Evolutionary conservation across 2,329 filamentous ascomycete species (phyloP).

Genomic region (Aspergillus thermomutatus): DNA sequence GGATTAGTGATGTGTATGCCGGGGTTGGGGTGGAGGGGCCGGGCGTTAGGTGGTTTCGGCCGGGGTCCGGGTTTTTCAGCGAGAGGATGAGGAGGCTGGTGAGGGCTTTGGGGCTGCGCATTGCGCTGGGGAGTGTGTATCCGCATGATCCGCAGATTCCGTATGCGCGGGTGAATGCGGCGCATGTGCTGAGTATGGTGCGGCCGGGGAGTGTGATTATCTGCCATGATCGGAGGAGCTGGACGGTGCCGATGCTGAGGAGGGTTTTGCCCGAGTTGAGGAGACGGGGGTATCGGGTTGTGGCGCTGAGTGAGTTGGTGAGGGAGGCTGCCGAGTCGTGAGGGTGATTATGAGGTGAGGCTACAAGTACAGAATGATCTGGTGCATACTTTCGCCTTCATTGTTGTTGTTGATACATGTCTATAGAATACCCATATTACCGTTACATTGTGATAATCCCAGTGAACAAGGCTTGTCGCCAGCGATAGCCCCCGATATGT

Average conservation of each 20-base stretch:
- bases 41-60: slow-evolving; percentile 69
- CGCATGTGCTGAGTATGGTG: slow-evolving; percentile 76
- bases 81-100: slow-evolving; percentile 62
- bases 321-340: slow-evolving; percentile 20
- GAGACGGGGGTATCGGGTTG: slow-evolving; percentile 65
- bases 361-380: neutral
- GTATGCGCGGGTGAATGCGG: slow-evolving; percentile 66
- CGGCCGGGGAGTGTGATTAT: slow-evolving; percentile 75
- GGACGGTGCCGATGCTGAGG: slow-evolving; percentile 76
- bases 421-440: slow-evolving; percentile 2
- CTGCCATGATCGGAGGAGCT: slow-evolving; percentile 79
- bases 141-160: slow-evolving; percentile 87
- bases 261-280: slow-evolving; percentile 69
- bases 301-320: slow-evolving; percentile 68
- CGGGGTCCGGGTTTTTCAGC: slow-evolving; percentile 81
- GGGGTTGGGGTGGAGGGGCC: slow-evolving; percentile 34
- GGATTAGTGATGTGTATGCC: slow-evolving; percentile 58
- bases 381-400: neutral
- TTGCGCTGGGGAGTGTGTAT: slow-evolving; percentile 82
- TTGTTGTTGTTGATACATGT: neutral
- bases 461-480: neutral
- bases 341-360: neutral
- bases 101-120: slow-evolving; percentile 60
- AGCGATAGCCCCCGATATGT: neutral
- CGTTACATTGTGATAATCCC: neutral